These are phyloP conservation scores for Cytospora schulzeri DNA, from an alignment of 2,329 filamentous ascomycete genomes.

Conservation along the genomic window DNA sequence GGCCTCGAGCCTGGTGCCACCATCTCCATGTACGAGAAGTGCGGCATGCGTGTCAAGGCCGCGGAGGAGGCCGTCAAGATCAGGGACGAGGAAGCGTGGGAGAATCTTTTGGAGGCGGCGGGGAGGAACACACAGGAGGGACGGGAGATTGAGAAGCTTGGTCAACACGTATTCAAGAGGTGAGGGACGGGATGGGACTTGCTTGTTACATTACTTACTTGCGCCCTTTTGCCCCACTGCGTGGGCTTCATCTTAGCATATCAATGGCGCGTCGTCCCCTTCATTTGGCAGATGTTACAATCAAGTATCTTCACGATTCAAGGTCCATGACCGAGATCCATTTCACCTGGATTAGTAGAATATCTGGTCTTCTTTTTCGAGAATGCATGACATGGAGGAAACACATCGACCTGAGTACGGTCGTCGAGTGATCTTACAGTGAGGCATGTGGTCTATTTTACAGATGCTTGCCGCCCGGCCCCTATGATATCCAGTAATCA, in stretches of 20 bases:
- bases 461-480: background rate
- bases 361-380: background rate
- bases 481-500: background rate
- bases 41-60: constrained; percentile 83
- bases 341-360: background rate
- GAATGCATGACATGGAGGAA: background rate
- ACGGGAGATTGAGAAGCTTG: constrained; percentile 80
- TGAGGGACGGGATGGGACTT: constrained; percentile 31
- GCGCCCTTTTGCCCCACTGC: background rate
- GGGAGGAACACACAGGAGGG: constrained; percentile 67
- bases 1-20: constrained; percentile 67
- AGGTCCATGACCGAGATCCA: background rate
- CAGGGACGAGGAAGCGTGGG: constrained; percentile 77
- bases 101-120: constrained; percentile 72
- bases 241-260: background rate
- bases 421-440: constrained; percentile 3
- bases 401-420: background rate
- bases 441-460: constrained; percentile 6
- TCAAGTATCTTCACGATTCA: background rate
- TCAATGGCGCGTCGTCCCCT: no score
- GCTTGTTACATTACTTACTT: background rate
- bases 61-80: constrained; percentile 86
- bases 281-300: background rate
- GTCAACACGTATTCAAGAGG: constrained; percentile 60
- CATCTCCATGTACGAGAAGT: constrained; percentile 95